Evolutionary conservation across 2,329 filamentous ascomycete species (phyloP).

Genomic region (Hypocreales sp.): DNA sequence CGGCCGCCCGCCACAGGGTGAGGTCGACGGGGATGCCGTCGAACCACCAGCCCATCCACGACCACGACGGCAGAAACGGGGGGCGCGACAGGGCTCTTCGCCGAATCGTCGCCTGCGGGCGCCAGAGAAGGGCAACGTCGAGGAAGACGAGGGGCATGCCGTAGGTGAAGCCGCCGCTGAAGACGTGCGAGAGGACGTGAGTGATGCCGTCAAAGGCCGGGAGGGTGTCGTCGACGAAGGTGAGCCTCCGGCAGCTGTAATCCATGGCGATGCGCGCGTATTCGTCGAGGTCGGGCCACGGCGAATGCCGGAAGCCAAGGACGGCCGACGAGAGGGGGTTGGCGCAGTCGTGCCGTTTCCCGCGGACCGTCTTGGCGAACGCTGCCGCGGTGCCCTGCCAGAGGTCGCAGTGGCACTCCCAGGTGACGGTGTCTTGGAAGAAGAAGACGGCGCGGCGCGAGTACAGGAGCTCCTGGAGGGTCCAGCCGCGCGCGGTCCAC

Average conservation of each 20-base stretch:
- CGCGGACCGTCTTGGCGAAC: constrained; percentile 15
- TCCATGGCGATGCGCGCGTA: constrained; percentile 27
- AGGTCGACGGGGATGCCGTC: constrained; percentile 26
- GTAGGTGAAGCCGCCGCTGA: constrained; percentile 26
- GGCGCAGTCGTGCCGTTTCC: constrained; percentile 16
- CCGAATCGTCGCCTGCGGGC: constrained; percentile 25
- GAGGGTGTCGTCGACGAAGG: constrained; percentile 24
- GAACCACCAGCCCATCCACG: constrained; percentile 33
- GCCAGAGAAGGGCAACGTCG: constrained; percentile 27
- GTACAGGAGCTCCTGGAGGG: constrained; percentile 26
- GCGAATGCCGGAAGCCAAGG: constrained; percentile 22
- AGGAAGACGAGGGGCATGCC: constrained; percentile 31
- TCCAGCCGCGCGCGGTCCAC: constrained; percentile 27
- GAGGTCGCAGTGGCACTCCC: constrained; percentile 29
- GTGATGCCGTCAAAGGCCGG: constrained; percentile 27
- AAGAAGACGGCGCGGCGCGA: constrained; percentile 26
- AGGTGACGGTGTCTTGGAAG: constrained; percentile 25
- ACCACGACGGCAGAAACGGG: constrained; percentile 27
- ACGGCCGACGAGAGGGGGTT: constrained; percentile 15
- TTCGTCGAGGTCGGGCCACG: constrained; percentile 30
- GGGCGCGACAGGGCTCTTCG: constrained; percentile 19
- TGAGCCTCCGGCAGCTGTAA: constrained; percentile 23
- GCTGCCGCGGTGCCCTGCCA: constrained; percentile 20
- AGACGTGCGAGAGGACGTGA: constrained; percentile 22
- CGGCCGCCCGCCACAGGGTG: constrained; percentile 24